A percentile compares a stretch with the other conserved stretches of the same genome.
phyloP scores from a whole-genome alignment of 768 basidiomycete species.

The Tricholoma sp. region DNA sequence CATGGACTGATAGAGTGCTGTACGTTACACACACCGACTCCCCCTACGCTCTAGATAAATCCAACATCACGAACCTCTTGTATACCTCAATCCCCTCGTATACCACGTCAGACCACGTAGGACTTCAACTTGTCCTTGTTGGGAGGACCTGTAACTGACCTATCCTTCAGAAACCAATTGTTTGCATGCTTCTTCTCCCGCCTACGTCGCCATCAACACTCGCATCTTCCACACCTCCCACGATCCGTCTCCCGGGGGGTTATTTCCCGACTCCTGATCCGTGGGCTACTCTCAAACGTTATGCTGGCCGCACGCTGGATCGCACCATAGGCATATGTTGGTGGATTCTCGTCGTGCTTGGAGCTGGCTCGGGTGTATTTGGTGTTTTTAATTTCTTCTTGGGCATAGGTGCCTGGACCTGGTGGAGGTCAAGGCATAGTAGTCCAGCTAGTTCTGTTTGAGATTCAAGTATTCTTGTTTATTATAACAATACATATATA shows the following conservation, averaged over 20 bases:
- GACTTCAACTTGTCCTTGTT: conserved; percentile 14
- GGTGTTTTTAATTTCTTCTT: conserved; percentile 70
- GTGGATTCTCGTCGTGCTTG: conserved; percentile 70
- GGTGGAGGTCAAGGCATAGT: conserved; percentile 38
- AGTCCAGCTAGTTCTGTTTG: neutral
- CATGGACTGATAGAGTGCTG: conserved; percentile 92
- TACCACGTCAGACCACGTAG: conserved; percentile 85
- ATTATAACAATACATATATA: neutral
- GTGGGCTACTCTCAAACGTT: conserved; percentile 49
- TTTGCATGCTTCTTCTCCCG: conserved; percentile 58
- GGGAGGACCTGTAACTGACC: neutral
- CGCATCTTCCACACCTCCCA: conserved; percentile 31
- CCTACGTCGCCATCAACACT: conserved; percentile 33
- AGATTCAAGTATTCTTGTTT: neutral
- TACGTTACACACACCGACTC: conserved; percentile 74
- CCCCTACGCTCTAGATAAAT: conserved; percentile 42
- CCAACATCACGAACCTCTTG: conserved; percentile 57
- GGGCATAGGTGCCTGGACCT: conserved; percentile 61
- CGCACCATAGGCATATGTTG: conserved; percentile 73
- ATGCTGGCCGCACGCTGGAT: conserved; percentile 63
- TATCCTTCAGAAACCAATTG: conserved; percentile 73
- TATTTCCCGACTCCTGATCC: conserved; percentile 54
- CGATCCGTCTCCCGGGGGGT: conserved; percentile 43
- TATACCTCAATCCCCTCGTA: conserved; percentile 82
- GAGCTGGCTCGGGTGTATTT: conserved; percentile 67